These are phyloP conservation scores for Alliaria petiolata DNA, from an alignment of 345 rosid species.

Conservation along the genomic window DNA sequence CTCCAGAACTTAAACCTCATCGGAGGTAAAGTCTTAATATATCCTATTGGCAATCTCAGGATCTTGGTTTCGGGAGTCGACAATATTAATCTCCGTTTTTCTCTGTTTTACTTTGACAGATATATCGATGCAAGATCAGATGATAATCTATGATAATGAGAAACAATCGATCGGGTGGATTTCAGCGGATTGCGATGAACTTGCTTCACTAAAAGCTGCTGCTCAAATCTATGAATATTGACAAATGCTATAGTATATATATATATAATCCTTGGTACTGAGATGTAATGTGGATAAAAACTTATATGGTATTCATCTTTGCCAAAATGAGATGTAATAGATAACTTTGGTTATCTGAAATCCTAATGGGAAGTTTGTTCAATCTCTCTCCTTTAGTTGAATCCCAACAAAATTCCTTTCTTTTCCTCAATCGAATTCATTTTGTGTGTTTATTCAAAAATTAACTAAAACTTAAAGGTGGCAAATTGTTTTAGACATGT, in stretches of 20 bases:
- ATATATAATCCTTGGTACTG: not conserved
- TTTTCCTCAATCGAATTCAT: not conserved
- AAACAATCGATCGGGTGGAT: conserved; percentile 77
- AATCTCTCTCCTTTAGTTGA: no score
- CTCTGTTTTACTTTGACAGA: conserved; percentile 35
- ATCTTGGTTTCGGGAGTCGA: not conserved
- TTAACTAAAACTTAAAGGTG: not conserved
- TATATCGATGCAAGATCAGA: conserved; percentile 86
- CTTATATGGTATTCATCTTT: not conserved
- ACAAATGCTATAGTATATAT: no score
- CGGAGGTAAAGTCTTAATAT: conserved; percentile 52
- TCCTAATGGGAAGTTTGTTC: not conserved
- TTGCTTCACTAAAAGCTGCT: conserved; percentile 39
- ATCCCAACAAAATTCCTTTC: no score
- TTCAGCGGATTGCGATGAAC: conserved; percentile 47
- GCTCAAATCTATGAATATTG: conserved; percentile 26
- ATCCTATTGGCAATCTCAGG: not conserved
- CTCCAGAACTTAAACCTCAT: conserved; percentile 59
- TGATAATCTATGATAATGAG: conserved; percentile 82
- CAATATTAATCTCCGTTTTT: no score
- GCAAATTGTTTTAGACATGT: not conserved
- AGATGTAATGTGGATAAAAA: not conserved
- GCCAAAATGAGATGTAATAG: not conserved
- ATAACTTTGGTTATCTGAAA: not conserved
- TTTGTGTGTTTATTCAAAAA: no score